Percentiles rank a stretch among this genome's conserved stretches.
phyloP scores from a whole-genome alignment of 371 early-diverging fungal genomes.

The Coemansia sp. region DNA sequence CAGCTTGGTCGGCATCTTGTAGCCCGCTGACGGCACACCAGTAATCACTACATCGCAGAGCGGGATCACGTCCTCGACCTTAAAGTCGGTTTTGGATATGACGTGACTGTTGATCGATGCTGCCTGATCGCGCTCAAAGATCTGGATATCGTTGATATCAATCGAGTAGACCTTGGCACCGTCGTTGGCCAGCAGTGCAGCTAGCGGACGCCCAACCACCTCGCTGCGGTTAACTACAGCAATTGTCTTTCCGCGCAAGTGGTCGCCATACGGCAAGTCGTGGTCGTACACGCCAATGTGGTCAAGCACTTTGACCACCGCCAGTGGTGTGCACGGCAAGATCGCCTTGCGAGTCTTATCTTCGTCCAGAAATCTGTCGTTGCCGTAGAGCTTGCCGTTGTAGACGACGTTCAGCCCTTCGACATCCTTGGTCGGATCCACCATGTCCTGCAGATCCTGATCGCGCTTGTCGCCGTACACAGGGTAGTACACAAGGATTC shows the following conservation, averaged over 20 bases:
- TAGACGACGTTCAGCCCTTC: slow-evolving; percentile 94
- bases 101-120: slow-evolving; percentile 77
- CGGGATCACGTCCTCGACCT: slow-evolving; percentile 75
- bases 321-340: slow-evolving; percentile 94
- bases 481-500: slow-evolving; percentile 94
- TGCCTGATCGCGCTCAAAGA: slow-evolving; percentile 83
- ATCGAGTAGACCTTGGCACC: slow-evolving; percentile 95
- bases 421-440: slow-evolving; percentile 87
- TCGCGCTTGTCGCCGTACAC: slow-evolving; percentile 93
- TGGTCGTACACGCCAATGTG: slow-evolving; percentile 90
- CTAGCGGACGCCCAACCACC: slow-evolving; percentile 95
- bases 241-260: slow-evolving; percentile 90
- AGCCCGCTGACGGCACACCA: slow-evolving; percentile 86
- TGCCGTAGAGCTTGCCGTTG: slow-evolving; percentile 92
- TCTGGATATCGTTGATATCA: slow-evolving; percentile 84
- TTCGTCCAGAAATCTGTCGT: slow-evolving; percentile 85
- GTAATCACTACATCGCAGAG: slow-evolving; percentile 93
- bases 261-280: slow-evolving; percentile 87
- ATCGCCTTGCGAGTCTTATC: slow-evolving; percentile 84
- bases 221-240: slow-evolving; percentile 93
- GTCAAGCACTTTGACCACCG: slow-evolving; percentile 91
- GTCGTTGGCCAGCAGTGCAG: slow-evolving; percentile 96
- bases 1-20: slow-evolving; percentile 77
- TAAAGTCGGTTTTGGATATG: slow-evolving; percentile 67
- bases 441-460: slow-evolving; percentile 87